phyloP scores from a whole-genome alignment of 768 basidiomycete genomes.

The Psilocybe cubensis region DNA sequence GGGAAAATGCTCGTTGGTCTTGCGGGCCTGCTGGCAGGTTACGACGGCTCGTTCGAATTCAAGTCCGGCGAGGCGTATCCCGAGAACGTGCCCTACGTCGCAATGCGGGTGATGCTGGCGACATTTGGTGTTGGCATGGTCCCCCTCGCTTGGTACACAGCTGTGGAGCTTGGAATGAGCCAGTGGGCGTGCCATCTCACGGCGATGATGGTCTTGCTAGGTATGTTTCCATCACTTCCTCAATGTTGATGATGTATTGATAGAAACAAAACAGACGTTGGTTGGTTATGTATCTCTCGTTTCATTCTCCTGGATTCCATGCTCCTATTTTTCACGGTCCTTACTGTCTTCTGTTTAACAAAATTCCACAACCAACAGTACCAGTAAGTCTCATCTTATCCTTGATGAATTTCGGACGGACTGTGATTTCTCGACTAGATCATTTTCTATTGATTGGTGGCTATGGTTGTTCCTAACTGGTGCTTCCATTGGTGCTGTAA shows the following conservation, averaged over 20 bases:
- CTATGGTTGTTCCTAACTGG: constrained; percentile 92
- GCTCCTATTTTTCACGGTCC: constrained; percentile 98
- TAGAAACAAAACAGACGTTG: constrained; percentile 66
- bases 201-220: constrained; percentile 90
- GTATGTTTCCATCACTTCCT: constrained; percentile 46
- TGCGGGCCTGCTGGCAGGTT: constrained; percentile 88
- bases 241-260: constrained; percentile 2
- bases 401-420: constrained; percentile 2
- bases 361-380: constrained; percentile 98
- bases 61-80: constrained; percentile 90
- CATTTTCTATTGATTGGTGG: constrained; percentile 99
- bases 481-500: constrained; percentile 94
- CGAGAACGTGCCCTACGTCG: constrained; percentile 83
- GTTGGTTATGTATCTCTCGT: constrained; percentile 95
- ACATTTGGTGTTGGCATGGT: constrained; percentile 95
- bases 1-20: constrained; percentile 99
- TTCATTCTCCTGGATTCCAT: constrained; percentile 98
- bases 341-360: constrained; percentile 91
- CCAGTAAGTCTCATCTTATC: constrained; percentile 56
- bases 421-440: constrained; percentile 43
- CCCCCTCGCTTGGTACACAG: constrained; percentile 95
- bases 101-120: constrained; percentile 95
- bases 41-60: constrained; percentile 92
- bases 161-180: constrained; percentile 92
- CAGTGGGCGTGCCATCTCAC: constrained; percentile 89